Conservation (phyloP, 169 alveolate genomes). For the Cystoisospora suis region DNA sequence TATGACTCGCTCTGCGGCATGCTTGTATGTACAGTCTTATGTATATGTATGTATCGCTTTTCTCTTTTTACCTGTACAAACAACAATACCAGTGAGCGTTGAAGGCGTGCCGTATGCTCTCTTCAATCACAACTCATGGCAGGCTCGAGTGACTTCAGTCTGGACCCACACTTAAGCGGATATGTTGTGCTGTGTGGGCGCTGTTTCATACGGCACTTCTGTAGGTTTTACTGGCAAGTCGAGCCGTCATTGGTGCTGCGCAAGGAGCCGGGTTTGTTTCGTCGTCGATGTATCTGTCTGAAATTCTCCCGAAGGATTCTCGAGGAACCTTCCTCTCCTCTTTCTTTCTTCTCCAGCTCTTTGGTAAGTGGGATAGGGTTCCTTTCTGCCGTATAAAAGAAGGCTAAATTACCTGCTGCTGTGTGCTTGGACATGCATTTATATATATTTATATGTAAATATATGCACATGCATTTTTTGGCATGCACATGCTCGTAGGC, state of each 20-base stretch:
- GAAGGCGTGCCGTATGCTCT: neutral
- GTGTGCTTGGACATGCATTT: neutral
- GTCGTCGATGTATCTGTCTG: neutral
- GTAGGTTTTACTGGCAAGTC: neutral
- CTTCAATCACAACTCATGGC: neutral
- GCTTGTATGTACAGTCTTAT: neutral
- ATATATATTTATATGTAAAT: neutral
- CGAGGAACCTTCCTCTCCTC: neutral
- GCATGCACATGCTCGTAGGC: neutral
- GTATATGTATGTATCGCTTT: neutral
- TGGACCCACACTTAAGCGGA: neutral
- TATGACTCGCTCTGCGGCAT: too few species aligned
- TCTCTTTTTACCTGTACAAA: neutral
- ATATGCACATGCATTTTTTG: neutral
- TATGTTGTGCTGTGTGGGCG: too few species aligned
- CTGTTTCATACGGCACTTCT: neutral
- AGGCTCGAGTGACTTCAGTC: neutral
- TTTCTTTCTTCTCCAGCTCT: neutral
- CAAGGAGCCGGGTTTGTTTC: neutral
- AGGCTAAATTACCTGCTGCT: neutral
- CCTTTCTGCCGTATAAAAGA: neutral
- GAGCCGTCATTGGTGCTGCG: neutral
- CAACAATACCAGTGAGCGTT: neutral
- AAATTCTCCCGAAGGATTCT: neutral
- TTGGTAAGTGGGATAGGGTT: slow-evolving; percentile 2